Percentiles rank a stretch among this genome's conserved stretches.
phyloP scores from a whole-genome alignment of 176 grass and related monocot species.

The Oryza glaberrima region DNA sequence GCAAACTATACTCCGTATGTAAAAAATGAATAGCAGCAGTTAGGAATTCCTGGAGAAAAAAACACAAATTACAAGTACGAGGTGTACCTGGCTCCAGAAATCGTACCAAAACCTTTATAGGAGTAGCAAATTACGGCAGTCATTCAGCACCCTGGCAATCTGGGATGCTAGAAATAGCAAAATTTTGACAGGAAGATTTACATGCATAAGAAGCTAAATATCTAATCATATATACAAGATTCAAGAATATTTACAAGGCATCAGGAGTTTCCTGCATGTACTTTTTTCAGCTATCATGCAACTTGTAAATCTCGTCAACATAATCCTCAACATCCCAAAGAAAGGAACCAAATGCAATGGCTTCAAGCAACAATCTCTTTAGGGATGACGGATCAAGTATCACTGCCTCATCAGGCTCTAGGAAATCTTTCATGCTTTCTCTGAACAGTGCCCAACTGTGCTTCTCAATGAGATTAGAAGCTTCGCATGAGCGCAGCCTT shows the following conservation, averaged over 20 bases:
- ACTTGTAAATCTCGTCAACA: constrained; percentile 50
- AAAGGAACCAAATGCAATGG: constrained; percentile 74
- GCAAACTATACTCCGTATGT: too few species aligned
- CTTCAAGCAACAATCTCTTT: constrained; percentile 65
- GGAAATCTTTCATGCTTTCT: constrained; percentile 22
- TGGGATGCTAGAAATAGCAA: not conserved
- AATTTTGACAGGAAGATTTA: not conserved
- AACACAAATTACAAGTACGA: too few species aligned
- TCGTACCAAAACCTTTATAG: not conserved
- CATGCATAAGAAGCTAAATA: not conserved
- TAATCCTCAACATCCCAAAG: constrained; percentile 68
- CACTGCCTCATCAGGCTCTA: constrained; percentile 40
- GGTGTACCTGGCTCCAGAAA: not conserved
- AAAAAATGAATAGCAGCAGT: not conserved
- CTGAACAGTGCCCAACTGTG: constrained; percentile 60
- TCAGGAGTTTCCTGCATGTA: constrained; percentile 1
- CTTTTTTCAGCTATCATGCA: constrained; percentile 50
- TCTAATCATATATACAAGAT: constrained; percentile 40
- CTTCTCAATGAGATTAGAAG: constrained; percentile 63
- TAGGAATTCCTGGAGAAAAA: not conserved
- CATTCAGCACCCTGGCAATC: not conserved
- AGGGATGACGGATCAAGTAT: constrained; percentile 50
- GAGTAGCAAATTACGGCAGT: not conserved
- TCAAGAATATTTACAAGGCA: constrained; percentile 3
- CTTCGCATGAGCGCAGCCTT: constrained; percentile 52